Evolutionary conservation across 1,284 basidiomycete genomes (phyloP).

Genomic region (Rhizoctonia solani): DNA sequence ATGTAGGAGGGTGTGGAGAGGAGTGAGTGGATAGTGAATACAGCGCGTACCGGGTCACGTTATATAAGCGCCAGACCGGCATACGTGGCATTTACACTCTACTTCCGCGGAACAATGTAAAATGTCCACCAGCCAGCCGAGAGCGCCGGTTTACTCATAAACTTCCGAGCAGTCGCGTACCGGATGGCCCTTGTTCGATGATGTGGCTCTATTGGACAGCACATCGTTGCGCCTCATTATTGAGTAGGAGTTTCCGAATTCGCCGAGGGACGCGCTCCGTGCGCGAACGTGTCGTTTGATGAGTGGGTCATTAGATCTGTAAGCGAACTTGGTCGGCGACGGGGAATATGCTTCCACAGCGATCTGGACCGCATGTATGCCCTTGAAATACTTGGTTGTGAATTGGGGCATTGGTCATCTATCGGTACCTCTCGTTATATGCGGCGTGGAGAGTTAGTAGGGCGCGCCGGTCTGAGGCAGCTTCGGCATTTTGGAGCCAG

Average conservation of each 20-base stretch:
- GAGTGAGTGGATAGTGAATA: background rate
- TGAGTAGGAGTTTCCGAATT: background rate
- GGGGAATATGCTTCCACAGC: background rate
- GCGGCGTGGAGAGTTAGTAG: no score
- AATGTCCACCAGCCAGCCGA: conserved; percentile 5
- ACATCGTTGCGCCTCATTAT: conserved; percentile 16
- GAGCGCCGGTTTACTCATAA: conserved; percentile 10
- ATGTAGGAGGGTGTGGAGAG: conserved; percentile 17
- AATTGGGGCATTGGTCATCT: no score
- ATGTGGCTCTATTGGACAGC: conserved; percentile 5
- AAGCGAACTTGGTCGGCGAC: background rate
- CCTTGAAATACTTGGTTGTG: no score
- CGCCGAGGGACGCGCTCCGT: conserved; percentile 16
- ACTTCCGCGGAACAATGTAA: conserved; percentile 20
- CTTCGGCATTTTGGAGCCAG: no score
- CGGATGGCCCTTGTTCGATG: no score
- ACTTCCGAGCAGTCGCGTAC: background rate
- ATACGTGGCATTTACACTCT: conserved; percentile 22
- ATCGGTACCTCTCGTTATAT: no score
- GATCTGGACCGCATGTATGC: background rate
- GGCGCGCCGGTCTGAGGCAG: no score
- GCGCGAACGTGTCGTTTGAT: conserved; percentile 32
- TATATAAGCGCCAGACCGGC: conserved; percentile 30
- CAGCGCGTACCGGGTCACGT: conserved; percentile 13
- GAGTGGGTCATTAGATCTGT: conserved; percentile 1